These are phyloP conservation scores for Blastocystis sp. DNA, from an alignment of 352 stramenopile genomes.

Conservation along the genomic window DNA sequence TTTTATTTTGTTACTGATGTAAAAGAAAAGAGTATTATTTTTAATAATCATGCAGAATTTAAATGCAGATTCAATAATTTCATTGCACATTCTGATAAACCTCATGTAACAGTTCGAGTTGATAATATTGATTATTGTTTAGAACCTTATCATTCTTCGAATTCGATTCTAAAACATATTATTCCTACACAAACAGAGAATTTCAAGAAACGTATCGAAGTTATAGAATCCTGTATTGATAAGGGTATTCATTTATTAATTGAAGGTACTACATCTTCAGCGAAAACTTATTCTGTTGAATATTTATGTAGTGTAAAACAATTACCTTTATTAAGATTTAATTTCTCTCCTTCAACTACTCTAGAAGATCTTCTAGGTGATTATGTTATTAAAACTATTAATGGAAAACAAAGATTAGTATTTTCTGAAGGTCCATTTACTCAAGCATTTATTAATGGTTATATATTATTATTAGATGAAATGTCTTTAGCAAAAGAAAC, in stretches of 20 bases:
- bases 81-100: no score
- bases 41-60: no score
- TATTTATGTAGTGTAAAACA: background rate
- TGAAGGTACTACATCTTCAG: background rate
- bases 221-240: background rate
- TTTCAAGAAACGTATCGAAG: no score
- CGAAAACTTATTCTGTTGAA: conserved; percentile 13
- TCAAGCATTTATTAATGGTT: conserved; percentile 12
- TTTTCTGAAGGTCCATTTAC: conserved; percentile 15
- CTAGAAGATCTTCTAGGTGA: conserved; percentile 16
- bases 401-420: background rate
- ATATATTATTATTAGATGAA: conserved; percentile 20
- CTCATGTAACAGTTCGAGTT: no score
- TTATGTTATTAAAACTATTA: conserved; percentile 1
- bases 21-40: no score
- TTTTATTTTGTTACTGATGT: no score
- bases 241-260: conserved; percentile 6
- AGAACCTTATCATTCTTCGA: no score
- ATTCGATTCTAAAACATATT: no score
- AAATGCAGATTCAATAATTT: no score
- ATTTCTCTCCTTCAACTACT: conserved; percentile 16
- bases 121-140: no score
- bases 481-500: conserved; percentile 1
- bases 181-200: no score
- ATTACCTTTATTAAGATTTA: background rate